phyloP scores from a whole-genome alignment of 208 protist species.

The Leishmania lainsoni region DNA sequence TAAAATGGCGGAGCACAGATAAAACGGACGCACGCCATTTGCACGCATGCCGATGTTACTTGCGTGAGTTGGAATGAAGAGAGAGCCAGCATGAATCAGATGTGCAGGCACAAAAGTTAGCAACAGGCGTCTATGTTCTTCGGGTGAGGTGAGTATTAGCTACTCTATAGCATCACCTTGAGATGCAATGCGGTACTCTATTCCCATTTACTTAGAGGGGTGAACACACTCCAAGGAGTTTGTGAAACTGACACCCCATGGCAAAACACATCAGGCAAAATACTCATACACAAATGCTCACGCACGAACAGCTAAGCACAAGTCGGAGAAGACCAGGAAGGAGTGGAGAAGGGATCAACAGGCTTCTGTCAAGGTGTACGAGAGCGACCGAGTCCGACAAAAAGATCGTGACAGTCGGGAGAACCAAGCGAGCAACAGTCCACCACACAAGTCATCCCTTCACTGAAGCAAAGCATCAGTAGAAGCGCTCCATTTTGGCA shows the following conservation, averaged over 20 bases:
- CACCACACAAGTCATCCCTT: too few relatives aligned
- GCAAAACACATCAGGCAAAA: too few relatives aligned
- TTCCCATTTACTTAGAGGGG: not conserved
- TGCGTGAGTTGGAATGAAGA: not conserved
- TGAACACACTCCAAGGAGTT: not conserved
- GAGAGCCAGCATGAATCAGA: not conserved
- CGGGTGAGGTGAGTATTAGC: not conserved
- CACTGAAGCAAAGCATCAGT: not conserved
- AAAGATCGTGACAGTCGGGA: too few relatives aligned
- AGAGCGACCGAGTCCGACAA: too few relatives aligned
- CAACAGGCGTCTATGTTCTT: not conserved
- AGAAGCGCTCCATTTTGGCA: not conserved
- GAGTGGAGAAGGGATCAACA: too few relatives aligned
- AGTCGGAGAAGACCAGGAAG: too few relatives aligned
- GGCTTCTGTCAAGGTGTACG: too few relatives aligned
- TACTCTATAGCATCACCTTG: not conserved
- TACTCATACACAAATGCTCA: too few relatives aligned
- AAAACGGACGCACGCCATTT: not conserved
- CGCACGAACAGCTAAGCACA: too few relatives aligned
- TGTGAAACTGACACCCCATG: not conserved
- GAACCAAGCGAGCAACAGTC: too few relatives aligned
- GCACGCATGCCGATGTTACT: not conserved
- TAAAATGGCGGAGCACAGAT: not conserved
- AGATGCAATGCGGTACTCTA: not conserved
- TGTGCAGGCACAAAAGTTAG: not conserved